Evolutionary conservation across 1,284 basidiomycete genomes (phyloP).

Genomic region (Veloporphyrellus conicus): DNA sequence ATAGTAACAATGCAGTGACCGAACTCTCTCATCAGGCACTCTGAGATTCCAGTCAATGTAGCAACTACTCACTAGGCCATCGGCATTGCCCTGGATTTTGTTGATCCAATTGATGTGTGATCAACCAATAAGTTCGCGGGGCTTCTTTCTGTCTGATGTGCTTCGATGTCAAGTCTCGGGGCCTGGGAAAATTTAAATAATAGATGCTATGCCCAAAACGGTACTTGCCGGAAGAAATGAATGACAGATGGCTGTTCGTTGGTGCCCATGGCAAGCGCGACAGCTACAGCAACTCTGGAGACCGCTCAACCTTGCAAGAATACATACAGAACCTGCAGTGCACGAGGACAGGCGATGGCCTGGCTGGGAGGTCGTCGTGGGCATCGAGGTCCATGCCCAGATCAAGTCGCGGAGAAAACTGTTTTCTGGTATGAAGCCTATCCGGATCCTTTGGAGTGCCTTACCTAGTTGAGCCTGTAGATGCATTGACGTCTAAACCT

Average conservation of each 20-base stretch:
- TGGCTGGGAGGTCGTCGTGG: constrained; percentile 85
- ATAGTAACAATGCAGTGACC: too few relatives aligned
- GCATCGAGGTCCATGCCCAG: constrained; percentile 95
- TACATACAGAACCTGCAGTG: constrained; percentile 15
- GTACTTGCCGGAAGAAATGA: background rate
- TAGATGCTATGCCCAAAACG: too few relatives aligned
- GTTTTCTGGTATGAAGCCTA: constrained; percentile 71
- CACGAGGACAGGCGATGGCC: constrained; percentile 43
- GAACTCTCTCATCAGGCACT: too few relatives aligned
- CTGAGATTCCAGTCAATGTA: too few relatives aligned
- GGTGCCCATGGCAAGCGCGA: constrained; percentile 17
- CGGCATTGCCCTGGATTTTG: too few relatives aligned
- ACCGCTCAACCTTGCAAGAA: background rate
- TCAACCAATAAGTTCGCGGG: too few relatives aligned
- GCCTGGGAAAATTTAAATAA: too few relatives aligned
- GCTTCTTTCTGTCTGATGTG: too few relatives aligned
- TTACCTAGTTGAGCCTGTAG: constrained; percentile 29
- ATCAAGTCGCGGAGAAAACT: constrained; percentile 84
- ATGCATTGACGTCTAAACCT: constrained; percentile 49
- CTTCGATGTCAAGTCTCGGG: too few relatives aligned
- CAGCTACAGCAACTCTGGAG: constrained; percentile 16
- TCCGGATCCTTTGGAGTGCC: too few relatives aligned
- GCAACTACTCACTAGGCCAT: too few relatives aligned
- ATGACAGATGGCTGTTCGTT: constrained; percentile 27
- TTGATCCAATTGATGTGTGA: too few relatives aligned